Evolutionary conservation across 2,329 filamentous ascomycete species (phyloP).

Genomic region (Hypoxylon sp.): DNA sequence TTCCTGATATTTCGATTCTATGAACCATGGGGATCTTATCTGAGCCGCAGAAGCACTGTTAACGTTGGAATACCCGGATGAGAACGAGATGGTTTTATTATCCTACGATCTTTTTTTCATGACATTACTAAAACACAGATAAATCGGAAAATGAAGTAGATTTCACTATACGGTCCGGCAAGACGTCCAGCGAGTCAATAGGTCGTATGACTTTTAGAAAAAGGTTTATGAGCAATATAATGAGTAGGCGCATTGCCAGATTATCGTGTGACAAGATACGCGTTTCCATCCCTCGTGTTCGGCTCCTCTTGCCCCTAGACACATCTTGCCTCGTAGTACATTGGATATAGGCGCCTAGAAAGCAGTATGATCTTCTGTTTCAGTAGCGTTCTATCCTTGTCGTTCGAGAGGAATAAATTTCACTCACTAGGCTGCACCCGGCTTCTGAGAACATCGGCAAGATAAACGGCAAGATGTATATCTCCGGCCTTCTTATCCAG

Average conservation of each 20-base stretch:
- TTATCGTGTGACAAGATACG: neutral
- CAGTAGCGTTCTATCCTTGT: neutral
- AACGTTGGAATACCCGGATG: conserved; percentile 1
- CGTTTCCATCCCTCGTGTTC: neutral
- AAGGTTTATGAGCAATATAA: neutral
- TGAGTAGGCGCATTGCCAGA: neutral
- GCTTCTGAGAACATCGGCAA: neutral
- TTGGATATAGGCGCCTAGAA: neutral
- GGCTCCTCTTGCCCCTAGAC: neutral
- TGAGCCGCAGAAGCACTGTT: conserved; percentile 3
- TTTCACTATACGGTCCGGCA: neutral
- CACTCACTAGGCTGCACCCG: neutral
- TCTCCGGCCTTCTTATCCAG: neutral
- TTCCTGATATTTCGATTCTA: conserved; percentile 1
- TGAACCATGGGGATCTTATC: conserved; percentile 1
- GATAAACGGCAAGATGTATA: neutral
- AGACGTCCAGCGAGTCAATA: neutral
- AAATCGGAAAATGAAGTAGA: conserved; percentile 4
- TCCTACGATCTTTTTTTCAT: neutral
- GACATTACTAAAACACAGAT: conserved; percentile 1
- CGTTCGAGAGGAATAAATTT: neutral
- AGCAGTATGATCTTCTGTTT: too few species aligned
- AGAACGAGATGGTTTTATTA: neutral
- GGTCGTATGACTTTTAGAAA: neutral
- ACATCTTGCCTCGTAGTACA: neutral